A percentile compares a stretch with the other conserved stretches of the same genome.
phyloP scores from a whole-genome alignment of 352 stramenopile species.

The Phytophthora niederhauseri region DNA sequence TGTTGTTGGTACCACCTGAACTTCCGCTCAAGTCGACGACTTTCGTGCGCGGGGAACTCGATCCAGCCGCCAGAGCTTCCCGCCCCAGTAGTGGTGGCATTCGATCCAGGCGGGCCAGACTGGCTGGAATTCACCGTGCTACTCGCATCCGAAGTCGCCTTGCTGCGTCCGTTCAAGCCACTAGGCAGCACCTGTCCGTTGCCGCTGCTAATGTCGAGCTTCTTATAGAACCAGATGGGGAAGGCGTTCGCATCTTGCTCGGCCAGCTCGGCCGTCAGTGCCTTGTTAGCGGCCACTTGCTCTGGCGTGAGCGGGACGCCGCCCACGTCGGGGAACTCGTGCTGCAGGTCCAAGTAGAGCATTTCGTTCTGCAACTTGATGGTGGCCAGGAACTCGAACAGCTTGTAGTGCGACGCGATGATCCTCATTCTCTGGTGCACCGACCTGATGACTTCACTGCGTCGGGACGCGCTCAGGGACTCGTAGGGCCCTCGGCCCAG shows the following conservation, averaged over 20 bases:
- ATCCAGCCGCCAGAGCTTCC: slow-evolving; percentile 54
- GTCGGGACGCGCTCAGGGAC: slow-evolving; percentile 62
- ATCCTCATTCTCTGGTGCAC: slow-evolving; percentile 75
- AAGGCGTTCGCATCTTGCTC: slow-evolving; percentile 66
- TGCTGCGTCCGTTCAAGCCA: slow-evolving; percentile 34
- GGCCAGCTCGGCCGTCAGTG: slow-evolving; percentile 47
- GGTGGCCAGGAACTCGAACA: slow-evolving; percentile 85
- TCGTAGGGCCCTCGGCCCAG: slow-evolving; percentile 79
- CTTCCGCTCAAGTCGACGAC: slow-evolving; percentile 67
- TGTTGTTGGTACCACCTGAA: slow-evolving; percentile 72
- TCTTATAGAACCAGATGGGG: slow-evolving; percentile 86
- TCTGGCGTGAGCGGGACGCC: slow-evolving; percentile 53
- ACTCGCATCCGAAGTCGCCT: slow-evolving; percentile 10
- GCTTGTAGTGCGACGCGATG: slow-evolving; percentile 77
- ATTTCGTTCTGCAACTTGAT: slow-evolving; percentile 89
- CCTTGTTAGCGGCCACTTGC: slow-evolving; percentile 48
- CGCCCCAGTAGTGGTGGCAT: slow-evolving; percentile 16
- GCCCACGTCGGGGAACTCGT: slow-evolving; percentile 50
- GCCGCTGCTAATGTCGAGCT: slow-evolving; percentile 48
- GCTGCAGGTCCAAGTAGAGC: slow-evolving; percentile 72
- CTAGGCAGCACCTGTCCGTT: slow-evolving; percentile 42
- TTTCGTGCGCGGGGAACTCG: slow-evolving; percentile 78
- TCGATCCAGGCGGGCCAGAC: slow-evolving; percentile 14
- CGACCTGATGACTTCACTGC: slow-evolving; percentile 69
- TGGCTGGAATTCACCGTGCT: slow-evolving; percentile 7